Base-by-base conservation (phyloP, 2,329 filamentous ascomycete species). In the Bipolaris cookei region DNA sequence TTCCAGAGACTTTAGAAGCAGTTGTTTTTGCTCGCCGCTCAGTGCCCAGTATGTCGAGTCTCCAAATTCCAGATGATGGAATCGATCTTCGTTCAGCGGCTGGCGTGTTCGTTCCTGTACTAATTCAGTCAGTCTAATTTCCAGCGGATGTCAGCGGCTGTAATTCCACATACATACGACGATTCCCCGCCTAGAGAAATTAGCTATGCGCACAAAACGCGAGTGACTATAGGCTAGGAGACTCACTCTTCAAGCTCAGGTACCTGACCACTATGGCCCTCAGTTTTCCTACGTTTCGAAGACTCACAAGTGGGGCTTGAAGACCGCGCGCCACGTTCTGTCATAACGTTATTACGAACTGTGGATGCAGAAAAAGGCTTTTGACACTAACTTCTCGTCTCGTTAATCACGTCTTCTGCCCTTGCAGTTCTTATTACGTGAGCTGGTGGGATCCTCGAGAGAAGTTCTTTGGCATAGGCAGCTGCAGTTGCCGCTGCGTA, bases 1-100 rank as follows among this genome's bases (percentile, higher is more conserved):
- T 16, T 58, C 51, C 0, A 81, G 62, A 0, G 73, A 76, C 0
- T 76, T 54, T 4, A 20, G 46, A 16, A 49, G 13, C 8, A 41
- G 34, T 3, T 49, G 34, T 21, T 32, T 49, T 16, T n/a, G 10
- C 23, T 39, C 34, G 10, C 32, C 20, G 16, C 14, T 25, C 18
- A 47, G 13, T 16, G 14, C 11, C 20, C 23, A 5, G 5, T 5
- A 4, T 23, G 20, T 6, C 2, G 11, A n/a, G 18, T 30, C 13
- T 13, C 7, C 4, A 10, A 20, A 32, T 30, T n/a, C 10, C 8
- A 13, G 11, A 23, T 32, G 21, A 3, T 41, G 34, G 20, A 18
- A 30, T 38, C 6, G 10, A 13, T 20, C 8, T 37, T 49, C 32
- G 2, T 16, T 13, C 14, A 21, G 18, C 18, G 32, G 13, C 20